phyloP scores from a whole-genome alignment of 306 rosid species.

The Casuarina glauca region DNA sequence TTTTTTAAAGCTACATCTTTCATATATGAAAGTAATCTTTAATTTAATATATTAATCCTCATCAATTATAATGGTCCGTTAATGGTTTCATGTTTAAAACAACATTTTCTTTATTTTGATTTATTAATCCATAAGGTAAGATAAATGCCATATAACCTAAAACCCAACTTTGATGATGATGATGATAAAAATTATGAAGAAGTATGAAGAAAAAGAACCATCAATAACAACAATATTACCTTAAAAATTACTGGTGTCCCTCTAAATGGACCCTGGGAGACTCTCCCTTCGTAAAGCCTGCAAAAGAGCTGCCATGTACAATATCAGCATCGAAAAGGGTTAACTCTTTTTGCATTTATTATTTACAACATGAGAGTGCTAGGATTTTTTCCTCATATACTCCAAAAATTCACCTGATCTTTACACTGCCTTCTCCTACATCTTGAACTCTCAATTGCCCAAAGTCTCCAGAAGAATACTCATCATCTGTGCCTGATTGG shows the following conservation, averaged over 20 bases:
- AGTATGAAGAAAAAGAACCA: neutral
- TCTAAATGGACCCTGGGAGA: constrained; percentile 70
- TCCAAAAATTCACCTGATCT: constrained; percentile 56
- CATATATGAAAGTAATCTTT: neutral
- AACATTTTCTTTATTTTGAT: neutral
- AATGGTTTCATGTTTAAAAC: too few relatives aligned
- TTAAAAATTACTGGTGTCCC: constrained; percentile 77
- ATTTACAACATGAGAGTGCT: neutral
- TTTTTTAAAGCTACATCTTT: neutral
- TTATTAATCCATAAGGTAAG: neutral
- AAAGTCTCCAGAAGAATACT: constrained; percentile 49
- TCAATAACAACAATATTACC: constrained; percentile 32
- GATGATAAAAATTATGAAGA: neutral
- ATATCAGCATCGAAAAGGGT: constrained; percentile 43
- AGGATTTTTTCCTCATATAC: neutral
- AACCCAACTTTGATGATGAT: neutral
- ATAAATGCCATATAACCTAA: neutral
- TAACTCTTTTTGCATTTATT: neutral
- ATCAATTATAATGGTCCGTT: neutral
- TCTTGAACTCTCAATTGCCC: constrained; percentile 70
- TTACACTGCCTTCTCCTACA: constrained; percentile 88
- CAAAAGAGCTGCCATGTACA: constrained; percentile 57
- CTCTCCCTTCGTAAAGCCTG: constrained; percentile 96
- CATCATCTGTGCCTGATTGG: constrained; percentile 39
- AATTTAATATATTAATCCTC: neutral